Evolutionary conservation across 306 rosid species (phyloP).

Genomic region (Quercus gilva): DNA sequence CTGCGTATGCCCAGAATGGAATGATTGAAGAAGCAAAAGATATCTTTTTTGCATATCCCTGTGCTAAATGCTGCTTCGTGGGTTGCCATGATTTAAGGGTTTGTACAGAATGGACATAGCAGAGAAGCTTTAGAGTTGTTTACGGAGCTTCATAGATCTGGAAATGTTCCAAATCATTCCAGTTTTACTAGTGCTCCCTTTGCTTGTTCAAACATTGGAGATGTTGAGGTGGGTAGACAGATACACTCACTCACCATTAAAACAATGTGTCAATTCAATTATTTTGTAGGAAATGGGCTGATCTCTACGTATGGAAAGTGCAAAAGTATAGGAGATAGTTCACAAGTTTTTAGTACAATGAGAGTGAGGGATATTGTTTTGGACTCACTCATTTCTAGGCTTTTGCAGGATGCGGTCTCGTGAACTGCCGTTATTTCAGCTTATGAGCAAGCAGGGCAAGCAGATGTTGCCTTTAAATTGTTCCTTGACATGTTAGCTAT

Average conservation of each 20-base stretch:
- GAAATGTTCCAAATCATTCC: slow-evolving; percentile 27
- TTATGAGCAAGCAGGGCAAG: slow-evolving; percentile 28
- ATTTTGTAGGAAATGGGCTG: slow-evolving; percentile 34
- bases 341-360: slow-evolving; percentile 21
- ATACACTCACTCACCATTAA: slow-evolving; percentile 34
- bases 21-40: slow-evolving; percentile 39
- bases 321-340: slow-evolving; percentile 6
- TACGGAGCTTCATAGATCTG: slow-evolving; percentile 31
- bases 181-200: slow-evolving; percentile 33
- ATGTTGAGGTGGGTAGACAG: slow-evolving; percentile 22
- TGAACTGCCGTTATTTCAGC: slow-evolving; percentile 37
- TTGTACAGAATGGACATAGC: slow-evolving; percentile 33
- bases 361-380: slow-evolving; percentile 18
- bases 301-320: slow-evolving; percentile 37
- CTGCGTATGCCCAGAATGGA: slow-evolving; percentile 40
- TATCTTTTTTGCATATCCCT: slow-evolving; percentile 23
- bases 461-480: slow-evolving; percentile 23
- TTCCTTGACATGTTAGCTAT: slow-evolving; percentile 27
- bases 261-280: slow-evolving; percentile 29
- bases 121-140: slow-evolving; percentile 31
- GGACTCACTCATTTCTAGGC: slow-evolving; percentile 25
- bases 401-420: slow-evolving; percentile 35
- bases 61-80: slow-evolving; percentile 29
- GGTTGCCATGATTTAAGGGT: slow-evolving; percentile 33
- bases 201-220: slow-evolving; percentile 32